These are phyloP conservation scores for Yamagishiella unicocca DNA, from an alignment of 139 green algal species.

Conservation along the genomic window DNA sequence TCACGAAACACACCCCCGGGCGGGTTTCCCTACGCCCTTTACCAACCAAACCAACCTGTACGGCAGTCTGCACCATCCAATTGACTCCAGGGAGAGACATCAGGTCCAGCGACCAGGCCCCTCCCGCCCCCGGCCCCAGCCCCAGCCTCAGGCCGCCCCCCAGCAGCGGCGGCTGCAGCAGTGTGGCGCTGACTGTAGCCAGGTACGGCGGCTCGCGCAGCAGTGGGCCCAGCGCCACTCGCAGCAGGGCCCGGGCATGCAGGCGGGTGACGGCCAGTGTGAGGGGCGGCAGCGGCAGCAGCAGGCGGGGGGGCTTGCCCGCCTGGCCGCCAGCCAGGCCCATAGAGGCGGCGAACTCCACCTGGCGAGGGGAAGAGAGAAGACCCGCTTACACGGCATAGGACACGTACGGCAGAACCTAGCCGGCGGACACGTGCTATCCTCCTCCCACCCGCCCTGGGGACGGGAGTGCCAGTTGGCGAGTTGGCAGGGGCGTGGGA, in stretches of 20 bases:
- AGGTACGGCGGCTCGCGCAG: conserved; percentile 19
- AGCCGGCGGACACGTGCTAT: no score
- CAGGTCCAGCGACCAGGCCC: not conserved
- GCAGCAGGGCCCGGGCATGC: not conserved
- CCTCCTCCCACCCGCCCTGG: no score
- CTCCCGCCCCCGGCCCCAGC: not conserved
- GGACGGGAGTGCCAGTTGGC: no score
- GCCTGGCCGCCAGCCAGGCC: no score
- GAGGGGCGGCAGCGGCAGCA: not conserved
- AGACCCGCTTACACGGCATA: no score
- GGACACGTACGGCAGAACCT: no score
- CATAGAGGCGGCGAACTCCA: no score
- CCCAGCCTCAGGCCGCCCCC: not conserved
- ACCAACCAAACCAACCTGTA: conserved; percentile 10
- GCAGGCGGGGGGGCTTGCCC: not conserved
- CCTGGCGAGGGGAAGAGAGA: no score
- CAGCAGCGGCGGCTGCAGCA: conserved; percentile 24
- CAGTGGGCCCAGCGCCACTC: not conserved
- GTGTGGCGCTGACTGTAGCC: not conserved
- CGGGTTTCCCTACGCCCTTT: not conserved
- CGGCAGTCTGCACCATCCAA: not conserved
- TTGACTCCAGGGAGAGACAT: conserved; percentile 10
- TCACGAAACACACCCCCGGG: not conserved
- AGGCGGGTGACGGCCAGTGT: not conserved
- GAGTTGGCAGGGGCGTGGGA: not conserved